Evolutionary conservation across 345 rosid genomes (phyloP).

Genomic region (Litchi chinensis): DNA sequence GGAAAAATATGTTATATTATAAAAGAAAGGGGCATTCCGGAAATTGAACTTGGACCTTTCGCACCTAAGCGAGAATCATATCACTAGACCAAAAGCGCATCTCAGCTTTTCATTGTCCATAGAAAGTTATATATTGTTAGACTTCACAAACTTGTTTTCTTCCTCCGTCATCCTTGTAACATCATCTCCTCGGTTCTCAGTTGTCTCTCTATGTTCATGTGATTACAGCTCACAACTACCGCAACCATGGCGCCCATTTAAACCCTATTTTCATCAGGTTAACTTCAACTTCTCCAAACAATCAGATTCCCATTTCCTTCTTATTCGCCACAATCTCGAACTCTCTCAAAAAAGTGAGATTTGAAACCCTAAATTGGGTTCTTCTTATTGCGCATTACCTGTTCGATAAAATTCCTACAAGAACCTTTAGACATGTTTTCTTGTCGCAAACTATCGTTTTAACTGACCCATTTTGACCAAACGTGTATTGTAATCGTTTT

Average conservation of each 20-base stretch:
- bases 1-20: too few relatives aligned
- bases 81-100: constrained; percentile 88
- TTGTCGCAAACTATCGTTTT: not conserved
- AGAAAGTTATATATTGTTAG: too few relatives aligned
- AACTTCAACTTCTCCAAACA: not conserved
- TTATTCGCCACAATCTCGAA: not conserved
- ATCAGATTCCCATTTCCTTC: not conserved
- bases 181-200: not conserved
- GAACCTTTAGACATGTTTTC: not conserved
- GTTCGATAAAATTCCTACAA: constrained; percentile 25
- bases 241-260: not conserved
- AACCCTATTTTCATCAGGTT: not conserved
- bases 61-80: constrained; percentile 92
- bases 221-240: not conserved
- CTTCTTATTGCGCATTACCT: constrained; percentile 7
- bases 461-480: not conserved
- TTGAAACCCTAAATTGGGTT: not conserved
- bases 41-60: constrained; percentile 91
- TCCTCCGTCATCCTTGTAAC: too few relatives aligned
- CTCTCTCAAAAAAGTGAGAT: not conserved
- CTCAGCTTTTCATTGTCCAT: too few relatives aligned
- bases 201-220: not conserved
- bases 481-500: not conserved
- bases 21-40: constrained; percentile 52
- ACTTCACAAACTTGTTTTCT: too few relatives aligned